Conservation (phyloP, 352 stramenopile species). For the Aphanomyces euteiches region DNA sequence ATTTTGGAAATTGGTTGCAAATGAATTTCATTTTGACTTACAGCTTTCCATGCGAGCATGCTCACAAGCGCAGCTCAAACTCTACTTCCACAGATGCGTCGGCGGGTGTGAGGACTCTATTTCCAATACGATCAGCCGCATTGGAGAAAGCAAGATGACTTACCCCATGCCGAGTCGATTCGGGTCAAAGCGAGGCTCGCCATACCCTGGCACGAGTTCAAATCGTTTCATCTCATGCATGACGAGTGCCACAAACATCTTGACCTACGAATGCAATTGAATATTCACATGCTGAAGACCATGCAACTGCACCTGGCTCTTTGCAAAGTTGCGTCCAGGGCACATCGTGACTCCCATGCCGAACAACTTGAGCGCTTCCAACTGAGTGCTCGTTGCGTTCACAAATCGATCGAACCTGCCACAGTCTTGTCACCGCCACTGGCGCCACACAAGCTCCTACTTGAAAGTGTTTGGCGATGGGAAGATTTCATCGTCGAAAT, state of each 20-base stretch:
- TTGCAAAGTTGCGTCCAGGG: conserved; percentile 27
- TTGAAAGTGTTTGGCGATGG: conserved; percentile 14
- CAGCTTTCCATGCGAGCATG: too few species aligned
- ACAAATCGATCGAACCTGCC: conserved; percentile 30
- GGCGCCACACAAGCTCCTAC: background rate
- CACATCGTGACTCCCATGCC: conserved; percentile 26
- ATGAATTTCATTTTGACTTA: too few species aligned
- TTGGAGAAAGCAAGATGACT: background rate
- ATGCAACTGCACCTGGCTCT: conserved; percentile 7
- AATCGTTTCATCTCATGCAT: background rate
- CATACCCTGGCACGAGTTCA: conserved; percentile 2
- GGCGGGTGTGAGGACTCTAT: conserved; percentile 10
- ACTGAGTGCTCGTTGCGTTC: conserved; percentile 12
- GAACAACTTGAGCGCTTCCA: conserved; percentile 23
- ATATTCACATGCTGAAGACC: background rate
- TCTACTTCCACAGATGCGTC: conserved; percentile 1
- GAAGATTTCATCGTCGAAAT: conserved; percentile 27
- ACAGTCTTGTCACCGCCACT: too few species aligned
- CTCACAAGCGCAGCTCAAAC: background rate
- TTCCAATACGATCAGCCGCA: background rate
- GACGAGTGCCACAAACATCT: conserved; percentile 17
- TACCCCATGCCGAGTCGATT: conserved; percentile 7
- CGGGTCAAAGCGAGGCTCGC: background rate
- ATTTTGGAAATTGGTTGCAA: too few species aligned
- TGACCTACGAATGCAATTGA: background rate